A percentile compares a stretch with the other conserved stretches of the same genome.
Conservation (phyloP, 2,329 filamentous ascomycete genomes). For the Verticillium nubilum region DNA sequence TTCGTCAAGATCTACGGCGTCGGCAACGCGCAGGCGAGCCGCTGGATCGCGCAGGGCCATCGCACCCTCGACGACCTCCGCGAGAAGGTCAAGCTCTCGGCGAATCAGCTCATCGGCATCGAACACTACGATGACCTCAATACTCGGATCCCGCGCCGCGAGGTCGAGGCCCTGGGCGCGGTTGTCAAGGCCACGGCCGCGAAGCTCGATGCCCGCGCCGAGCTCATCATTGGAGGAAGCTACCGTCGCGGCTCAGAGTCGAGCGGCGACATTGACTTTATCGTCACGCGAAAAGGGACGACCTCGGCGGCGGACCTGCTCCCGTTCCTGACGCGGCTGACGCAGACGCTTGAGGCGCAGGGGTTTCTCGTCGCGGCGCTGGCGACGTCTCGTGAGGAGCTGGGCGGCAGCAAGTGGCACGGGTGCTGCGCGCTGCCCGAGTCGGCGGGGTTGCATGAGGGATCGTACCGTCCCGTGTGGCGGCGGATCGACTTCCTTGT, state of each 20-base stretch:
- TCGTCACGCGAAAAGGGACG: conserved; percentile 67
- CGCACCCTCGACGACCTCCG: conserved; percentile 68
- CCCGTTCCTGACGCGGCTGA: conserved; percentile 56
- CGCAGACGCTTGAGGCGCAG: conserved; percentile 52
- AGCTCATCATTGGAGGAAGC: conserved; percentile 75
- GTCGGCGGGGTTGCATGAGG: conserved; percentile 21
- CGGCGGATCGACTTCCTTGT: conserved; percentile 79
- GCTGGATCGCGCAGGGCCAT: conserved; percentile 72
- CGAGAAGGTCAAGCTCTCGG: conserved; percentile 55
- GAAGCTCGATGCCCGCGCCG: conserved; percentile 55
- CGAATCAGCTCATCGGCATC: conserved; percentile 69
- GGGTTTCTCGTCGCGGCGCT: conserved; percentile 68
- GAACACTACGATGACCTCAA: conserved; percentile 77
- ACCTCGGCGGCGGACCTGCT: conserved; percentile 48
- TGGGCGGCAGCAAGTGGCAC: conserved; percentile 75
- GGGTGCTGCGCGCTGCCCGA: conserved; percentile 70
- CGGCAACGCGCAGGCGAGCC: conserved; percentile 62
- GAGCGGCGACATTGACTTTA: conserved; percentile 79
- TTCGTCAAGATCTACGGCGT: conserved; percentile 80
- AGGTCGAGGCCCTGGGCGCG: conserved; percentile 65
- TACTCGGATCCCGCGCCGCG: conserved; percentile 68
- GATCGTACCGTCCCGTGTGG: conserved; percentile 52
- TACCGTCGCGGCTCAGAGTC: conserved; percentile 72
- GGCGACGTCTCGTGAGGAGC: conserved; percentile 43
- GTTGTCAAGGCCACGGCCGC: conserved; percentile 57